phyloP scores from a whole-genome alignment of 352 stramenopile species.

The Phytophthora colocasiae region DNA sequence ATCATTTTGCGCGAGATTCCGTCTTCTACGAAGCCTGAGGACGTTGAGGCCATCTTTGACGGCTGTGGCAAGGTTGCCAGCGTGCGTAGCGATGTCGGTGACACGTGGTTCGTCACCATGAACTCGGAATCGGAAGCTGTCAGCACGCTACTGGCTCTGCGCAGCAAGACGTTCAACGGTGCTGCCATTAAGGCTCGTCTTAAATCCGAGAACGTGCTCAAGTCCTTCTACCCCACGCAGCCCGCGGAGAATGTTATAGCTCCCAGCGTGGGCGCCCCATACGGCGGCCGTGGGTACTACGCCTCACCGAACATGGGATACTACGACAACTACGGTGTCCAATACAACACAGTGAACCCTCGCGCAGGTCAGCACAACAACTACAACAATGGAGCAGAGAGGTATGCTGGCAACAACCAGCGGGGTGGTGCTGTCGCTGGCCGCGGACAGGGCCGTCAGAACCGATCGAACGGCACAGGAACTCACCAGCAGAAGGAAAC shows the following conservation, averaged over 20 bases:
- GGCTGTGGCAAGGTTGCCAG: slow-evolving; percentile 76
- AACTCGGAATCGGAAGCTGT: slow-evolving; percentile 89
- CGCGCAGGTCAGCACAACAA: slow-evolving; percentile 39
- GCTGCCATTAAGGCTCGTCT: slow-evolving; percentile 91
- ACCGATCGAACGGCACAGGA: slow-evolving; percentile 39
- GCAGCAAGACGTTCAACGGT: slow-evolving; percentile 91
- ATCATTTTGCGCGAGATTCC: slow-evolving; percentile 95
- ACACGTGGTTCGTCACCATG: slow-evolving; percentile 95
- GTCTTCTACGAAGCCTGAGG: slow-evolving; percentile 81
- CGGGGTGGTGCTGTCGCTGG: slow-evolving; percentile 30
- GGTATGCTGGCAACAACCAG: slow-evolving; percentile 50
- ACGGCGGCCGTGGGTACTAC: slow-evolving; percentile 78
- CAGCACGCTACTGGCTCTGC: slow-evolving; percentile 83
- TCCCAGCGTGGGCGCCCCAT: slow-evolving; percentile 43
- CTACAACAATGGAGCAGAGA: slow-evolving; percentile 50
- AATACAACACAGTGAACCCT: slow-evolving; percentile 62
- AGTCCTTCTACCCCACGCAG: slow-evolving; percentile 91
- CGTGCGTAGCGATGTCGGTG: slow-evolving; percentile 92
- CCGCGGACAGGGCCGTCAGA: slow-evolving; percentile 45
- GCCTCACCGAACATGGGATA: slow-evolving; percentile 56
- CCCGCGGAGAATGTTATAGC: slow-evolving; percentile 55
- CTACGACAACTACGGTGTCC: slow-evolving; percentile 86
- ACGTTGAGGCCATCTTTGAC: slow-evolving; percentile 90
- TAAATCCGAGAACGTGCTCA: slow-evolving; percentile 94
- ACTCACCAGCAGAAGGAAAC: slow-evolving; percentile 49